A percentile compares a stretch with the other conserved stretches of the same genome.
These are phyloP conservation scores for Grifola frondosa DNA, from an alignment of 1,284 basidiomycete species.

Conservation along the genomic window DNA sequence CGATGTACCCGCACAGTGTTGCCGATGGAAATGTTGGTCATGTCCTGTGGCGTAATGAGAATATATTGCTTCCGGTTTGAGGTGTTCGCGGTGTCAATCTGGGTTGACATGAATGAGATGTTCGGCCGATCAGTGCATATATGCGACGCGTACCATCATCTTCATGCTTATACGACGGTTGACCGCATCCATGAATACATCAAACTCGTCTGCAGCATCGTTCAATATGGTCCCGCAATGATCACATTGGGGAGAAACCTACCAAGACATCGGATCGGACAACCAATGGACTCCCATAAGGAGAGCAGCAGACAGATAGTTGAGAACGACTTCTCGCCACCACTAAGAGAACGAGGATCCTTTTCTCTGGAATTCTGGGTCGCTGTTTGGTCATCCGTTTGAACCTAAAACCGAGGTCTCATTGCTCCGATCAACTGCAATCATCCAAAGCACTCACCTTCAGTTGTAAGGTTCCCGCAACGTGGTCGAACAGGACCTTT, in stretches of 20 bases:
- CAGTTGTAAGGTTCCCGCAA: conserved; percentile 62
- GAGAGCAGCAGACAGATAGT: conserved; percentile 93
- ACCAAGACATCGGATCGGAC: conserved; percentile 94
- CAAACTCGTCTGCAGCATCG: conserved; percentile 71
- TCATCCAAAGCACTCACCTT: conserved; percentile 46
- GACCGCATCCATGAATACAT: conserved; percentile 95
- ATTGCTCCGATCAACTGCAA: no score
- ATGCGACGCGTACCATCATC: conserved; percentile 73
- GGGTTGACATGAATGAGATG: conserved; percentile 1
- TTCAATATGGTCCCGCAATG: not conserved
- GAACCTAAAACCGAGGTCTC: conserved; percentile 45
- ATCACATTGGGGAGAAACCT: conserved; percentile 27
- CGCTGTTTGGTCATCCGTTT: conserved; percentile 74
- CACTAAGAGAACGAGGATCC: conserved; percentile 81
- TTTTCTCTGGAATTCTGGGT: conserved; percentile 65
- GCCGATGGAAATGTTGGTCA: conserved; percentile 66
- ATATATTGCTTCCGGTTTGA: conserved; percentile 89
- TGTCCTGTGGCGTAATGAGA: conserved; percentile 88
- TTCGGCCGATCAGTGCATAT: not conserved
- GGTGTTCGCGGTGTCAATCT: conserved; percentile 85
- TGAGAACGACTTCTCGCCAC: conserved; percentile 96
- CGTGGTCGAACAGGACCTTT: conserved; percentile 84
- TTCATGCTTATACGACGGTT: conserved; percentile 90
- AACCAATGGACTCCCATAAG: conserved; percentile 93
- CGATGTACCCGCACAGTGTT: conserved; percentile 68